A percentile compares a stretch with the other conserved stretches of the same genome.
Conservation (phyloP, 441 rosid species). For the Aleurites moluccanus region DNA sequence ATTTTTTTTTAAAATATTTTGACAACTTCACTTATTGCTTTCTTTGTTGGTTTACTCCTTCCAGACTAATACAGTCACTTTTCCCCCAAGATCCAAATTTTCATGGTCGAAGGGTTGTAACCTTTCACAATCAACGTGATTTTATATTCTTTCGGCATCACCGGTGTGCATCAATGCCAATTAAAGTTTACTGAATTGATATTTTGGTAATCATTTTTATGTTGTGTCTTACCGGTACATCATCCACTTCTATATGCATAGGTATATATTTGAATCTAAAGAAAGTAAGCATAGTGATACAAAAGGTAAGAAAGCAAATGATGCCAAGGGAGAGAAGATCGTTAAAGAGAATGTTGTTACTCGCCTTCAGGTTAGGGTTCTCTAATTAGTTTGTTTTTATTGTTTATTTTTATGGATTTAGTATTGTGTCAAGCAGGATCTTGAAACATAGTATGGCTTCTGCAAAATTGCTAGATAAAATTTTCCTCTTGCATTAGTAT, state of each 20-base stretch:
- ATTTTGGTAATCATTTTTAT: background rate
- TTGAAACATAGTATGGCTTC: background rate
- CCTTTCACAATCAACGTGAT: slow-evolving; percentile 95
- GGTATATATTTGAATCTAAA: slow-evolving; percentile 82
- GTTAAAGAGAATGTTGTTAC: slow-evolving; percentile 53
- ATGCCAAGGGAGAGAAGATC: slow-evolving; percentile 37
- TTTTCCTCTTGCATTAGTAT: background rate
- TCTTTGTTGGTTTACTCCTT: slow-evolving; percentile 18
- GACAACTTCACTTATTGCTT: background rate
- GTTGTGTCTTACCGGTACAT: background rate
- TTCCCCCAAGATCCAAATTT: slow-evolving; percentile 84
- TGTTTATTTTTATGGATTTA: background rate
- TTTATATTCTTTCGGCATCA: slow-evolving; percentile 92
- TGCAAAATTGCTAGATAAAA: background rate
- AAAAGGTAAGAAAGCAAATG: slow-evolving; percentile 46
- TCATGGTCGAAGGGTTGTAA: slow-evolving; percentile 89
- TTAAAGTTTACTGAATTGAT: background rate
- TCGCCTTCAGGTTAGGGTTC: slow-evolving; percentile 69
- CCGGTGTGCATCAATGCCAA: slow-evolving; percentile 44
- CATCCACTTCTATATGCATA: slow-evolving; percentile 17
- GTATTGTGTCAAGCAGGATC: background rate
- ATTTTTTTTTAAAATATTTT: background rate
- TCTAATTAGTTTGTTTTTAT: background rate
- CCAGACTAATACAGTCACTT: slow-evolving; percentile 73
- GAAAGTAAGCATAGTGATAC: slow-evolving; percentile 51